Percentiles rank a stretch among this genome's conserved stretches.
Conservation (phyloP, 805 yeast genomes). For the Ogataea haglerorum region DNA sequence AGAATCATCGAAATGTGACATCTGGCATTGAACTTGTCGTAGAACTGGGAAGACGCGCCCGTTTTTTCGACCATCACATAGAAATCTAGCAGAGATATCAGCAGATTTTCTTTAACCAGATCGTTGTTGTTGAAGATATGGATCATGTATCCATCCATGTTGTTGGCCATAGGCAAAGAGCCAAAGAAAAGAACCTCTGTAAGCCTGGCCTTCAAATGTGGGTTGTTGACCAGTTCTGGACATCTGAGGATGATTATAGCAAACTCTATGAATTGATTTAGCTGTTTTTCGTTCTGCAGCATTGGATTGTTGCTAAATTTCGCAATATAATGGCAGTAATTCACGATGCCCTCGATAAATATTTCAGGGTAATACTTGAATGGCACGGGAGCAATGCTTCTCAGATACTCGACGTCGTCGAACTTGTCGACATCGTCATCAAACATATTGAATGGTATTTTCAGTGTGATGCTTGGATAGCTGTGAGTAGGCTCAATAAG, state of each 20-base stretch:
- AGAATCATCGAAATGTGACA: slow-evolving; percentile 80
- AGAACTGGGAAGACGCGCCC: slow-evolving; percentile 91
- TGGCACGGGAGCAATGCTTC: slow-evolving; percentile 64
- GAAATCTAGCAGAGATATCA: slow-evolving; percentile 82
- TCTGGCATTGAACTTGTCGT: slow-evolving; percentile 91
- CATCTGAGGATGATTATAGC: slow-evolving; percentile 74
- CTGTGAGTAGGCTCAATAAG: slow-evolving; percentile 68
- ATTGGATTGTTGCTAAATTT: slow-evolving; percentile 56
- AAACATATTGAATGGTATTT: slow-evolving; percentile 55
- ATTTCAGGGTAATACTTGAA: slow-evolving; percentile 86
- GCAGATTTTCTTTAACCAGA: slow-evolving; percentile 58
- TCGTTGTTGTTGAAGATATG: slow-evolving; percentile 61
- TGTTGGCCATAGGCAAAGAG: slow-evolving; percentile 50
- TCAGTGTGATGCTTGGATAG: slow-evolving; percentile 51
- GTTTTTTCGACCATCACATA: slow-evolving; percentile 95
- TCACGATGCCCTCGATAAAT: slow-evolving; percentile 75
- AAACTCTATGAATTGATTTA: slow-evolving; percentile 63
- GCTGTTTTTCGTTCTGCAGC: slow-evolving; percentile 47
- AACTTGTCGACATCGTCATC: slow-evolving; percentile 64
- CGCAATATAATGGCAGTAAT: slow-evolving; percentile 62
- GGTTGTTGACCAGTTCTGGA: slow-evolving; percentile 83
- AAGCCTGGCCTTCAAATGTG: slow-evolving; percentile 83
- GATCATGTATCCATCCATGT: slow-evolving; percentile 71
- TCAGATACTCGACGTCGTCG: slow-evolving; percentile 70
- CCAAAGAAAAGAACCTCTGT: slow-evolving; percentile 82